Percentiles rank a stretch among this genome's conserved stretches.
Evolutionary conservation across 371 early-diverging fungal genomes (phyloP).

Genomic region (Mucor circinelloides): DNA sequence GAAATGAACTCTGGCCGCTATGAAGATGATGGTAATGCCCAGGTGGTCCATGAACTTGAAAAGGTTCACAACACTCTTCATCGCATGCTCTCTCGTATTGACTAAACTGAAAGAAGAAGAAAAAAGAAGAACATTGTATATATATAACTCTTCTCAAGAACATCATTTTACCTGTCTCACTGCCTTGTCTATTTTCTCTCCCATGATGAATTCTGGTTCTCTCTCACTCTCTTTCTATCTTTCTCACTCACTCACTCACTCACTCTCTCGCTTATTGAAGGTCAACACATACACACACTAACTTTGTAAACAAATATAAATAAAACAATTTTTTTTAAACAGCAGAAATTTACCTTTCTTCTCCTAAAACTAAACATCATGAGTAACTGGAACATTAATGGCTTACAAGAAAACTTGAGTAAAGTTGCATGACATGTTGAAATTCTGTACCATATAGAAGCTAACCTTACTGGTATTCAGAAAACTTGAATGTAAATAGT

Average conservation of each 20-base stretch:
- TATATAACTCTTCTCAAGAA: neutral
- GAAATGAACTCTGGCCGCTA: conserved; percentile 32
- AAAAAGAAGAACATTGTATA: neutral
- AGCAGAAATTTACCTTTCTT: neutral
- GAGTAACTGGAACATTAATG: conserved; percentile 17
- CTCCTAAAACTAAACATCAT: neutral
- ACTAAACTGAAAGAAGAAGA: conserved; percentile 7
- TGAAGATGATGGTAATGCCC: conserved; percentile 46
- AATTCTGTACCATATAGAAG: neutral
- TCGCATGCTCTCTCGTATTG: conserved; percentile 33
- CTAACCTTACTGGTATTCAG: neutral
- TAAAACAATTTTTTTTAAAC: neutral
- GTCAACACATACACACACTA: too few species aligned
- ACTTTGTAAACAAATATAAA: neutral
- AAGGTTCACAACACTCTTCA: conserved; percentile 35
- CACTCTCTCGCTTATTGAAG: too few species aligned
- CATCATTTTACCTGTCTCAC: neutral
- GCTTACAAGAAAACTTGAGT: conserved; percentile 11
- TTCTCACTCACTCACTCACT: too few species aligned
- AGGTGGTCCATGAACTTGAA: conserved; percentile 38
- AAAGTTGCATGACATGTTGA: neutral
- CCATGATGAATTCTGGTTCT: too few species aligned
- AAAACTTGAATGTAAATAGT: neutral
- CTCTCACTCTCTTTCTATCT: too few species aligned
- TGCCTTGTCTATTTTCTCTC: neutral